phyloP scores from a whole-genome alignment of 2,329 filamentous ascomycete genomes.

The Xylaria hypoxylon region DNA sequence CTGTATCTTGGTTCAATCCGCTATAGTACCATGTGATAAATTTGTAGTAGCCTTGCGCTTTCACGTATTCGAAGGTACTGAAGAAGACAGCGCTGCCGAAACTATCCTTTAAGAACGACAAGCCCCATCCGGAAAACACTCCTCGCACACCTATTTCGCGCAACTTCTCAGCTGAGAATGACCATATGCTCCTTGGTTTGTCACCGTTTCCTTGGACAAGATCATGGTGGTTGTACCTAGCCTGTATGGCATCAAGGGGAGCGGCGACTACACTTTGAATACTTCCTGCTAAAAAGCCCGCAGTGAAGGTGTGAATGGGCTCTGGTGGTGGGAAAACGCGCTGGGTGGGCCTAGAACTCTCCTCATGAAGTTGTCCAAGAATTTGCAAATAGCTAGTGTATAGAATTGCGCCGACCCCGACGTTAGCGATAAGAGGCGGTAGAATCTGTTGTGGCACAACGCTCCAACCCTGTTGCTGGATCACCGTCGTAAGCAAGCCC shows the following conservation, averaged over 20 bases:
- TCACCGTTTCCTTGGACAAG: constrained; percentile 57
- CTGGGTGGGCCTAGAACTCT: constrained; percentile 67
- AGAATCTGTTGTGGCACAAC: constrained; percentile 82
- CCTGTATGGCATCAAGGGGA: constrained; percentile 80
- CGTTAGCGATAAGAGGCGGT: constrained; percentile 79
- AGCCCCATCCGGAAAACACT: constrained; percentile 78
- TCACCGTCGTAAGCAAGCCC: constrained; percentile 74
- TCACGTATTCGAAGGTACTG: constrained; percentile 79
- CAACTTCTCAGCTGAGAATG: constrained; percentile 74
- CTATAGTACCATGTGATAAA: constrained; percentile 80
- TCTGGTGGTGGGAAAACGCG: constrained; percentile 77
- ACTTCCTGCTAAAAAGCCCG: constrained; percentile 75
- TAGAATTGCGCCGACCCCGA: constrained; percentile 77
- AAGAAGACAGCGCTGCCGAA: constrained; percentile 79
- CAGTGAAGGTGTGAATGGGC: constrained; percentile 72
- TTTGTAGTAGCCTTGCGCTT: constrained; percentile 77
- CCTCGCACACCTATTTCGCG: constrained; percentile 78
- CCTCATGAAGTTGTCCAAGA: constrained; percentile 73
- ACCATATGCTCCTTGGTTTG: constrained; percentile 75
- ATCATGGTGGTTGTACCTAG: constrained; percentile 73
- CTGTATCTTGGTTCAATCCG: constrained; percentile 63
- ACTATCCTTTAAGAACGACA: constrained; percentile 77
- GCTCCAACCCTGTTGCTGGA: constrained; percentile 77
- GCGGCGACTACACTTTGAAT: constrained; percentile 79
- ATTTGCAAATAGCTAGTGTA: constrained; percentile 82